Evolutionary conservation across 768 basidiomycete genomes (phyloP), one percentile per base, ranked within the genome.

Genomic region (Sarcodon sp.): DNA sequence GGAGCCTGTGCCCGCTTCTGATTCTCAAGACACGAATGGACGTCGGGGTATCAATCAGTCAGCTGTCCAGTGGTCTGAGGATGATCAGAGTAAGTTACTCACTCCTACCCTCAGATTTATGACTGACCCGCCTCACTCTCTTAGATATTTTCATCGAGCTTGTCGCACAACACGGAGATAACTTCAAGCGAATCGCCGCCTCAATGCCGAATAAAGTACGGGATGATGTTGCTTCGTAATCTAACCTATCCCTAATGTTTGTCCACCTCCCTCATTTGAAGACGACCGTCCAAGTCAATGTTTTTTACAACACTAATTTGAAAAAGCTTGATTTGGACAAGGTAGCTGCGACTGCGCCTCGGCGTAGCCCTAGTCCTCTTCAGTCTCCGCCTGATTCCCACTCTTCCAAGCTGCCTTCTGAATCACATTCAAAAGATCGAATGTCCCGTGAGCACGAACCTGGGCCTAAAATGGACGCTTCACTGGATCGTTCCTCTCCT

Each of bases 161-260:
- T 35, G 66, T 85, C 13, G 64, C 66, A n/a, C 68, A 76, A 50
- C 70, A 83, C 59, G 83, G 83, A 34, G 71, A 74, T 47, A 74
- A 87, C 56, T 80, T 80, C 55, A 74, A 77, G 55, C 71, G 75
- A n/a, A 80, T 88, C 45, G 77, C 84, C 1, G 70, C 78, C 3
- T 72, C 73, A 4, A 73, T 87, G 69, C 77, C 76, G 6, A 75
- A 73, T 60, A 79, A 79, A 69, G 77, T 73, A 52, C 43, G 61
- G 7, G 33, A 15, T 8, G 10, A 36, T 38, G 35, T 44, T 36
- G 12, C n/a, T 49, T 31, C 32, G 48, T 34, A 45, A 16, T 41
- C 21, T 41, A 35, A 4, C 33, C 16, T 38, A 35, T 10, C 27
- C 35, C 35, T 41, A 7, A 41, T 41, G 46, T 47, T 38, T 49